Conservation (phyloP, 2,329 filamentous ascomycete genomes). For the Aureobasidium sp. region DNA sequence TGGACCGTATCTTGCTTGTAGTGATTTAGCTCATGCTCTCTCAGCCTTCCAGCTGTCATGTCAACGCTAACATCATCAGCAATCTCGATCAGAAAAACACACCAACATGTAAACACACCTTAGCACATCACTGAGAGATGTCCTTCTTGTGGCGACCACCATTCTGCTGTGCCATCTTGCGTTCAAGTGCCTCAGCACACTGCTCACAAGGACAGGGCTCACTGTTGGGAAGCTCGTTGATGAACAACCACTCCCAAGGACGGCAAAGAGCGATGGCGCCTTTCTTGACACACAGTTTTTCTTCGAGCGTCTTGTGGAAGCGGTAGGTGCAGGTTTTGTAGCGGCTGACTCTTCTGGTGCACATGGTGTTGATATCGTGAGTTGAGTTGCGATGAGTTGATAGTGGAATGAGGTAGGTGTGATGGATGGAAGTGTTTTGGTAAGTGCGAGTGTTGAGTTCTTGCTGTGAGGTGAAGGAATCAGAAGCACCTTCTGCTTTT, state of each 20-base stretch:
- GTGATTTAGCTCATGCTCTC: neutral
- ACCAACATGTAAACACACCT: neutral
- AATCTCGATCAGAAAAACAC: too few species aligned
- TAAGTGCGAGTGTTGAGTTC: neutral
- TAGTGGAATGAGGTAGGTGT: neutral
- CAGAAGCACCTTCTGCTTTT: neutral
- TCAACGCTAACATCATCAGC: neutral
- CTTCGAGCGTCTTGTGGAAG: neutral
- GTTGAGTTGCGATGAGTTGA: neutral
- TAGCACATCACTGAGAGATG: neutral
- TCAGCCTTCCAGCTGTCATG: neutral
- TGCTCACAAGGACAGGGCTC: neutral
- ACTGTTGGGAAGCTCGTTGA: neutral
- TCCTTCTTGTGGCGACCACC: neutral
- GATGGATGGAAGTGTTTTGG: neutral
- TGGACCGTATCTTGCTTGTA: neutral
- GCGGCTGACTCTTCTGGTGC: neutral
- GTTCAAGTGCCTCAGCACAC: neutral
- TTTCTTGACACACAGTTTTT: neutral
- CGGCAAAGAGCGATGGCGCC: neutral
- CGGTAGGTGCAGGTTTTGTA: neutral
- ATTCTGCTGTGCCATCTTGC: neutral
- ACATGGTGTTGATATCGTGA: neutral
- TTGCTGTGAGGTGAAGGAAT: neutral
- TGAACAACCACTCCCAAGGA: neutral